These are phyloP conservation scores for Crithidia fasciculata DNA, from an alignment of 208 protist species.

Conservation along the genomic window DNA sequence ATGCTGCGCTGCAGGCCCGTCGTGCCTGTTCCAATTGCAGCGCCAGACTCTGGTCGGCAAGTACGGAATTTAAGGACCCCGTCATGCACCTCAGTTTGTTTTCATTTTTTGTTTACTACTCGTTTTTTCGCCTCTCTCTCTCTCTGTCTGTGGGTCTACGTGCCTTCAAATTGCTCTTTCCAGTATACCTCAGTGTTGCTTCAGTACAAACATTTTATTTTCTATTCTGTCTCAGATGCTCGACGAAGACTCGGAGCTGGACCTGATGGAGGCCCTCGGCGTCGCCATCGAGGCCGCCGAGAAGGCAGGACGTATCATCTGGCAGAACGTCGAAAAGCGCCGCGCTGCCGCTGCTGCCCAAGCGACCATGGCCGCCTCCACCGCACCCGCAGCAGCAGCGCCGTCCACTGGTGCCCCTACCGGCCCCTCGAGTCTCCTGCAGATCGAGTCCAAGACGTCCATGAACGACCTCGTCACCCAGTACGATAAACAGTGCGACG, in stretches of 20 bases:
- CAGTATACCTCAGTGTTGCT: not conserved
- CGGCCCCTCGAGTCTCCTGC: slow-evolving; percentile 6
- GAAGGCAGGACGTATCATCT: slow-evolving; percentile 51
- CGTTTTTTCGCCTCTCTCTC: not conserved
- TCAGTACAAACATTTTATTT: not conserved
- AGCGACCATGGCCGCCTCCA: slow-evolving; percentile 1
- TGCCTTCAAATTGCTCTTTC: not conserved
- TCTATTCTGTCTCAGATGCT: not conserved
- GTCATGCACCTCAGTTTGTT: too few relatives aligned
- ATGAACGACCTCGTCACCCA: slow-evolving; percentile 59
- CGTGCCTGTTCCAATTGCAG: too few relatives aligned
- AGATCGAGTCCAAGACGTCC: slow-evolving; percentile 32
- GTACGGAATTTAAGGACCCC: too few relatives aligned
- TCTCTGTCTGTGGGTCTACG: not conserved
- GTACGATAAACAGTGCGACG: slow-evolving; percentile 59
- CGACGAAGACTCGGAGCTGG: slow-evolving; percentile 23
- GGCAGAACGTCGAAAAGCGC: slow-evolving; percentile 39
- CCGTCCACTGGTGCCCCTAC: not conserved
- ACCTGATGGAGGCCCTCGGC: slow-evolving; percentile 49
- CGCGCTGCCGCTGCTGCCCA: slow-evolving; percentile 26
- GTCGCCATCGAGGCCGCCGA: slow-evolving; percentile 57
- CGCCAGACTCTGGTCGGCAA: too few relatives aligned
- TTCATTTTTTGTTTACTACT: not conserved
- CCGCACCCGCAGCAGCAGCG: not conserved
- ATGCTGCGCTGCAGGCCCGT: too few relatives aligned